These are phyloP conservation scores for Dactylonectria estremocensis DNA, from an alignment of 2,329 filamentous ascomycete species.

Conservation along the genomic window DNA sequence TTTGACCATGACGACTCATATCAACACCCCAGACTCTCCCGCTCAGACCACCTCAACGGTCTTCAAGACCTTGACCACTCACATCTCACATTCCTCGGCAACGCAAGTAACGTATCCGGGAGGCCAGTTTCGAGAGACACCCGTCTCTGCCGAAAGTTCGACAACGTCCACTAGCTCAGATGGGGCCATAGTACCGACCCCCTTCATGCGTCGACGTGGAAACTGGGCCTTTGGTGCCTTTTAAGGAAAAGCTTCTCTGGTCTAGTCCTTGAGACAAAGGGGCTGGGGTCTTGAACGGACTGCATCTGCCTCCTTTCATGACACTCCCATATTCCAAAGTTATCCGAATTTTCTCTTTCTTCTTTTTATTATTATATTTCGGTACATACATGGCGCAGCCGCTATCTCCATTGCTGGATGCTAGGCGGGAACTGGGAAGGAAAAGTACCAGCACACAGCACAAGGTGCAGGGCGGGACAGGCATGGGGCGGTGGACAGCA, in stretches of 20 bases:
- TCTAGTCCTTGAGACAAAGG: neutral
- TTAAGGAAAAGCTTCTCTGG: conserved; percentile 27
- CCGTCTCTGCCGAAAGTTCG: conserved; percentile 26
- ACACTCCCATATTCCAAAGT: conserved; percentile 19
- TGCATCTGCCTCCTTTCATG: neutral
- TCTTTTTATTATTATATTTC: conserved; percentile 35
- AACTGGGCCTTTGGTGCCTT: conserved; percentile 46
- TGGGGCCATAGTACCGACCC: conserved; percentile 34
- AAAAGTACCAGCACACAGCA: conserved; percentile 6
- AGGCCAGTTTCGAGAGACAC: conserved; percentile 43
- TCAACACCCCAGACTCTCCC: conserved; percentile 15
- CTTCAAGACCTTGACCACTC: conserved; percentile 39
- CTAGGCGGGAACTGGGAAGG: conserved; percentile 14
- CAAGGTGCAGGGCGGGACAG: conserved; percentile 19
- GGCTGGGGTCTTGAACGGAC: neutral
- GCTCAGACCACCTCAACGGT: conserved; percentile 38
- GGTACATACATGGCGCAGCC: conserved; percentile 36
- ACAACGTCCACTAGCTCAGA: conserved; percentile 24
- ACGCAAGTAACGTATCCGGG: conserved; percentile 36
- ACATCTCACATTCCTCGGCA: conserved; percentile 22
- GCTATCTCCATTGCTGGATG: conserved; percentile 18
- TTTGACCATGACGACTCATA: conserved; percentile 18
- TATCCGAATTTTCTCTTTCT: conserved; percentile 7
- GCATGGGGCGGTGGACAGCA: conserved; percentile 42
- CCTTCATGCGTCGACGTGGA: conserved; percentile 42